A percentile compares a stretch with the other conserved stretches of the same genome.
These are phyloP conservation scores for Amesomyces nigricolor DNA, from an alignment of 2,329 filamentous ascomycete species.

Conservation along the genomic window DNA sequence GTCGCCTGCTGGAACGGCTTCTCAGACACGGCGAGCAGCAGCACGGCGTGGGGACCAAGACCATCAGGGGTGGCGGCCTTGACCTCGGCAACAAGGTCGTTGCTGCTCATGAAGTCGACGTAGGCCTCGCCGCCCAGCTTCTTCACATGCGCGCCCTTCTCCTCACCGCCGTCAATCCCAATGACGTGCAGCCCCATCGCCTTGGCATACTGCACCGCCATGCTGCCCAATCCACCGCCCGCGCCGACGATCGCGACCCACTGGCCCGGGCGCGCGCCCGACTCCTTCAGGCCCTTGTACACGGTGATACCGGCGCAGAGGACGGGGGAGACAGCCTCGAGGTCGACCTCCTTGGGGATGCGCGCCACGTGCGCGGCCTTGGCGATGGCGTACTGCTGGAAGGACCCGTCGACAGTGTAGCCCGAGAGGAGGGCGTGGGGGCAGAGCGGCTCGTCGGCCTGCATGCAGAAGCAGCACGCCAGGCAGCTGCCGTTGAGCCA, in stretches of 20 bases:
- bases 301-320: constrained; percentile 69
- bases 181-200: constrained; percentile 81
- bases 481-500: constrained; percentile 90
- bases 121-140: constrained; percentile 66
- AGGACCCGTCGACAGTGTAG: constrained; percentile 87
- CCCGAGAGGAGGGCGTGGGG: constrained; percentile 69
- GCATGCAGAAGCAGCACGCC: constrained; percentile 75
- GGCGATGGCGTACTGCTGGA: constrained; percentile 87
- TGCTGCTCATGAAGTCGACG: constrained; percentile 72
- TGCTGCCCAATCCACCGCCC: constrained; percentile 63
- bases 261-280: constrained; percentile 58
- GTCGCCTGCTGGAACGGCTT: constrained; percentile 94
- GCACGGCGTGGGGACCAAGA: constrained; percentile 78
- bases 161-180: constrained; percentile 76
- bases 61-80: constrained; percentile 74
- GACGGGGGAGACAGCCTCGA: constrained; percentile 71
- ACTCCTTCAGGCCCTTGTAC: constrained; percentile 72
- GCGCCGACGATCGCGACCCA: constrained; percentile 69
- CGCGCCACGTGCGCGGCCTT: constrained; percentile 81
- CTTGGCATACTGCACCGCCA: constrained; percentile 82
- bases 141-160: constrained; percentile 68
- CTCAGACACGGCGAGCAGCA: constrained; percentile 81
- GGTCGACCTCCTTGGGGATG: constrained; percentile 68
- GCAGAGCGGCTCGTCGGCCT: constrained; percentile 79
- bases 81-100: constrained; percentile 78